A percentile compares a stretch with the other conserved stretches of the same genome.
Evolutionary conservation across 2,329 filamentous ascomycete species (phyloP).

Genomic region (Colletotrichum liaoningense): DNA sequence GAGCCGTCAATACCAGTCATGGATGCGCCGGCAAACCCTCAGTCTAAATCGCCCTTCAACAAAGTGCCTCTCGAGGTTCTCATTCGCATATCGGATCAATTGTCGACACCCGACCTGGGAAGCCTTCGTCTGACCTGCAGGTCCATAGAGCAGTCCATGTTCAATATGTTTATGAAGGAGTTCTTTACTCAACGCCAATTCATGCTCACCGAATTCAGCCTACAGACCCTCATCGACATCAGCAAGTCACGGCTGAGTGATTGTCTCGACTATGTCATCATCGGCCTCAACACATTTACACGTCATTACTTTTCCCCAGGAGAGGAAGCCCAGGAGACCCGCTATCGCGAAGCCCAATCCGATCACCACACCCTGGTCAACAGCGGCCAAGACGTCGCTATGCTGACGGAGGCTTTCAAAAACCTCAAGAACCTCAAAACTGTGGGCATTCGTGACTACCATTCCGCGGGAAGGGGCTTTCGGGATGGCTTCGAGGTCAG

Average conservation of each 20-base stretch:
- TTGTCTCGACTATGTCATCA: slow-evolving; percentile 59
- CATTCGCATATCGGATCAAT: slow-evolving; percentile 61
- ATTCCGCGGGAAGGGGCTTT: slow-evolving; percentile 54
- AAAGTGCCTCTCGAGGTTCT: slow-evolving; percentile 70
- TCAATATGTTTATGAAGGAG: slow-evolving; percentile 67
- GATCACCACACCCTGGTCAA: background rate
- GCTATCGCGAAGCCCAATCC: slow-evolving; percentile 25
- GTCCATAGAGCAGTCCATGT: slow-evolving; percentile 63
- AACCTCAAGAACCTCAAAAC: slow-evolving; percentile 66
- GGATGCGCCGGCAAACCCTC: background rate
- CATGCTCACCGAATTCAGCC: slow-evolving; percentile 68
- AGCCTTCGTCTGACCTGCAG: slow-evolving; percentile 67
- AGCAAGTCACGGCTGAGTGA: slow-evolving; percentile 56
- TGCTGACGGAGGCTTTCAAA: slow-evolving; percentile 67
- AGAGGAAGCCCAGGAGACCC: slow-evolving; percentile 26
- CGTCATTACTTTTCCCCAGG: slow-evolving; percentile 22
- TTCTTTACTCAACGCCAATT: slow-evolving; percentile 77
- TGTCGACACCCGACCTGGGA: slow-evolving; percentile 67
- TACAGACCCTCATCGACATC: slow-evolving; percentile 65
- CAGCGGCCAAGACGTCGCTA: slow-evolving; percentile 51
- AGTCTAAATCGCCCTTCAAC: slow-evolving; percentile 38
- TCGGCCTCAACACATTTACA: slow-evolving; percentile 53
- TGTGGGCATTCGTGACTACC: slow-evolving; percentile 70
- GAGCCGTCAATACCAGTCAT: background rate
- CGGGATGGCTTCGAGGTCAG: slow-evolving; percentile 56